Base-by-base conservation (phyloP, 352 stramenopile genomes). In the Phytophthora cryptogea region DNA sequence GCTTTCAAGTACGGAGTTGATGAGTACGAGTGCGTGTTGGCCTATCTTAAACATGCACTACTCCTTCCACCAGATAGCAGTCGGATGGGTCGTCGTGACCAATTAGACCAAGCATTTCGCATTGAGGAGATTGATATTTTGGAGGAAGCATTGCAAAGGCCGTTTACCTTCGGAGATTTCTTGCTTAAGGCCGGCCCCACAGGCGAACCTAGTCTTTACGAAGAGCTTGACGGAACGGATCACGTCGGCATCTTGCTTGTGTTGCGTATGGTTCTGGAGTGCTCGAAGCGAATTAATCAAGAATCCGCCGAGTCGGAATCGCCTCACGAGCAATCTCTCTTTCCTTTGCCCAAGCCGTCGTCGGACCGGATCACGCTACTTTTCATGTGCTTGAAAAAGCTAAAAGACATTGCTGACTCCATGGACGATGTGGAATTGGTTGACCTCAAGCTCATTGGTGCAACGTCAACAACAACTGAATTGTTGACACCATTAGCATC, bases 341-440 rank as follows among this genome's bases (percentile, higher is more conserved):
- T 91, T 20, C 80, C 82, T 9, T 33, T 93, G 14, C 45, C 70
- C 0, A 89, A 92, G 40, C 46, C 59, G 11, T 73, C 71, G 9
- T 77, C 43, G 11, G 78, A 91, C 50, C 80, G 80, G 23, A 63
- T 87, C 13, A 86, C 80, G 4, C 57, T 93, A 5, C 43, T 93
- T 16, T 90, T 93, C 47, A 80, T 91, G 82, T 93, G 84, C 31
- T 49, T 91, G 27, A 93, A 93, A 52, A 83, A 85, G 2, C 46
- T 91, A 2, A 90, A 86, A 51, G 80, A 90, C 4, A 59, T 86
- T 9, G 59, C 48, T 0, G 58, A 68, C 28, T 52, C 66, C 0
- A 23, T 73, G 14, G 51, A 56, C 0, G 46, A 59, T 8, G 40
- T 54, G 0, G 44, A 68, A 2, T 11, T 43, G 0, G 46, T 77